Percentiles rank a stretch among this genome's conserved stretches.
Evolutionary conservation across 306 rosid species (phyloP).

Genomic region (Vigna radiata): DNA sequence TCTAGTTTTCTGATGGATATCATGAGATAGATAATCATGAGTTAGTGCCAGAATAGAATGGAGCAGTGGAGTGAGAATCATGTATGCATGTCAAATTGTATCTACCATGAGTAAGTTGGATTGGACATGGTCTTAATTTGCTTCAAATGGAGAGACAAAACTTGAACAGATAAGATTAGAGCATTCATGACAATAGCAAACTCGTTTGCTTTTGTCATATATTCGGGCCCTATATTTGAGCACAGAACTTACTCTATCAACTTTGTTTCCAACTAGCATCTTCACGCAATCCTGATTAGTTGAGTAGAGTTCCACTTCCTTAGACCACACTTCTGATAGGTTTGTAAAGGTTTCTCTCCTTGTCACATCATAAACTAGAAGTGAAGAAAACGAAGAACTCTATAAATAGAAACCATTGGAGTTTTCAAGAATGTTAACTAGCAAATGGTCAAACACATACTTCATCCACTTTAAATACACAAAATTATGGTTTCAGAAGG

Average conservation of each 20-base stretch:
- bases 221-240: conserved; percentile 27
- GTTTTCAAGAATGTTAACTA: conserved; percentile 13
- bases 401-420: conserved; percentile 32
- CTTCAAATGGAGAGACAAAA: neutral
- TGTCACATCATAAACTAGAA: conserved; percentile 87
- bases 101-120: neutral
- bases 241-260: conserved; percentile 76
- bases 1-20: neutral
- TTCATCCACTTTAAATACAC: conserved; percentile 31
- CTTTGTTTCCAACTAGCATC: conserved; percentile 96
- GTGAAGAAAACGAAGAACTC: conserved; percentile 36
- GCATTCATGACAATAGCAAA: neutral
- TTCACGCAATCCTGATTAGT: conserved; percentile 85
- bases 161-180: conserved; percentile 27
- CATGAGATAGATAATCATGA: neutral
- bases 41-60: neutral
- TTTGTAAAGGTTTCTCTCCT: conserved; percentile 84
- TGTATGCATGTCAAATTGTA: neutral
- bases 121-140: conserved; percentile 13
- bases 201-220: conserved; percentile 12
- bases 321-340: conserved; percentile 88
- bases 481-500: conserved; percentile 11
- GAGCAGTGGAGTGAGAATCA: neutral
- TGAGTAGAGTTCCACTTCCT: conserved; percentile 84
- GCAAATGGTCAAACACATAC: conserved; percentile 11